Conservation (phyloP, 805 yeast genomes). For the Wickerhamomyces canadensis region DNA sequence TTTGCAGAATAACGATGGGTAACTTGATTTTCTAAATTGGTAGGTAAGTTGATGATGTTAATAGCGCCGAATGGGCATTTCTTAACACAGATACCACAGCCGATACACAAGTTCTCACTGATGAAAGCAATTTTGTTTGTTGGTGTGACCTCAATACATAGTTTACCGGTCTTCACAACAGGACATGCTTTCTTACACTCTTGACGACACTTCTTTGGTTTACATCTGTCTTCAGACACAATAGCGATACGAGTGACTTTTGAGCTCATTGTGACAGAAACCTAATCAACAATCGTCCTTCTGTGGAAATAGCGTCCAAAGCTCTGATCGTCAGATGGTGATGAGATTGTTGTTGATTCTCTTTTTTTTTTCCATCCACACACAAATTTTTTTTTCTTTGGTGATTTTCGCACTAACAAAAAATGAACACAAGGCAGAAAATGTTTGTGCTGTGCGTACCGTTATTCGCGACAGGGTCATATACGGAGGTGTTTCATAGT, state of each 20-base stretch:
- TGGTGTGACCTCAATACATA: slow-evolving; percentile 95
- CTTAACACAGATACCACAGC: slow-evolving; percentile 99
- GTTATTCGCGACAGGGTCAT: background rate
- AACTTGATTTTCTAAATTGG: slow-evolving; percentile 86
- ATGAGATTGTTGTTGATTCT: background rate
- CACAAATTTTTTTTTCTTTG: slow-evolving; percentile 2
- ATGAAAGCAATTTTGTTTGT: slow-evolving; percentile 89
- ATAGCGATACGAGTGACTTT: slow-evolving; percentile 85
- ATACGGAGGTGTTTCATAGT: no score
- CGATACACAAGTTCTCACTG: slow-evolving; percentile 91
- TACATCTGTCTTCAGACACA: slow-evolving; percentile 90
- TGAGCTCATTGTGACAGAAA: slow-evolving; percentile 29
- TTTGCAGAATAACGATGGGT: slow-evolving; percentile 98
- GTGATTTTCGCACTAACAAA: slow-evolving; percentile 1
- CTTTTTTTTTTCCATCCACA: background rate
- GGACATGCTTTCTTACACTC: slow-evolving; percentile 98
- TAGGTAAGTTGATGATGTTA: slow-evolving; percentile 91
- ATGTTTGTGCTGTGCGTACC: slow-evolving; percentile 2
- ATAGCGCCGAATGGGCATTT: slow-evolving; percentile 98
- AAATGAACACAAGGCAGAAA: background rate
- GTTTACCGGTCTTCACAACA: slow-evolving; percentile 94
- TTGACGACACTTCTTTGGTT: slow-evolving; percentile 97
- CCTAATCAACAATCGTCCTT: no score
- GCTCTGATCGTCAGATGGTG: no score
- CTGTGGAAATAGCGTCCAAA: no score